Evolutionary conservation across 306 rosid genomes (phyloP), one percentile per base, ranked within the genome.

Genomic region (Pueraria montana): DNA sequence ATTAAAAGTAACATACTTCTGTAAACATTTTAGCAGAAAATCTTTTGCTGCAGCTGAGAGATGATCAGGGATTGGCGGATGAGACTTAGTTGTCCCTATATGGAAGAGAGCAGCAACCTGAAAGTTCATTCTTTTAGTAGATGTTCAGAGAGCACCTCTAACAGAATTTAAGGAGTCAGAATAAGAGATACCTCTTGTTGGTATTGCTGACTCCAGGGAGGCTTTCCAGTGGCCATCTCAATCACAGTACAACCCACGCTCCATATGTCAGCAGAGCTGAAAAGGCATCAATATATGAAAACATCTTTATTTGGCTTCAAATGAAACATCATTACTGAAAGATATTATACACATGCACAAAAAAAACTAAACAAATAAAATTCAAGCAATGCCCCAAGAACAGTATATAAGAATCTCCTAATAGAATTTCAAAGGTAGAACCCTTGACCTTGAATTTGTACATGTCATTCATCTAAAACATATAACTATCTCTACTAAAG

Each of bases 151-250:
- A 78, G 77, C 16, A 70, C 36, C 73, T 66, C 48, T 23, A 59
- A 83, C 65, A 74, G 42, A 87, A 52, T 40, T 43, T 78, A 4
- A 80, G 16, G 30, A 68, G 63, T 61, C 63, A 73, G 14, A 66
- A 77, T 84, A 42, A 81, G 53, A 68, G 62, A 34, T 79, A 96
- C 99, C 98, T 94, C 99, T 87, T 92, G 93, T 86, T 92, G 93
- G 84, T 91, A 96, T 87, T 96, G 98, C 85, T 96, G 97, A 75
- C 98, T 96, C 99, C 99, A 96, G 45, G 99, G 99, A 87, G 99
- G 99, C 83, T 96, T 94, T 85, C 98, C 99, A 0, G 99, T 94
- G 86, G 98, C 97, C 99, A 96, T 96, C 90, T 96, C 99, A 83
- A 96, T 96, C 72, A 96, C 97, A 32, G 99, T 96, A 84, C 99